A percentile compares a stretch with the other conserved stretches of the same genome.
Conservation (phyloP, 805 yeast genomes). For the Myxozyma neotropica region DNA sequence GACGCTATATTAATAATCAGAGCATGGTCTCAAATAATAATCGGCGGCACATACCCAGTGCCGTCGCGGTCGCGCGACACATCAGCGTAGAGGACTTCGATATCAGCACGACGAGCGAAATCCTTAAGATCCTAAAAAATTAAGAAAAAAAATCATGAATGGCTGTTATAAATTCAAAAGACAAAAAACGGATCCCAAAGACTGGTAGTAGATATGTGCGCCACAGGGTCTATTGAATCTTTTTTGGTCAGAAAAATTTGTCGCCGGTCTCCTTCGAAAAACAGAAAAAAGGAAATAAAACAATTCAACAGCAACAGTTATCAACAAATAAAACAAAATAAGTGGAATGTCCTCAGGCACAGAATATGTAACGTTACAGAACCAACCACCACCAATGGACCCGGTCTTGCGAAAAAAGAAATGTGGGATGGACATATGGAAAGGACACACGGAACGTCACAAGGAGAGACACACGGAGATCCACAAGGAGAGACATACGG, state of each 20-base stretch:
- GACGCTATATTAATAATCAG: slow-evolving; percentile 26
- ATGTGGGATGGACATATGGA: background rate
- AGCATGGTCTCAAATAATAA: background rate
- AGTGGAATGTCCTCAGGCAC: background rate
- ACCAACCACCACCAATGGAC: background rate
- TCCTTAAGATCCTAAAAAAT: slow-evolving; percentile 65
- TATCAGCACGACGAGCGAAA: slow-evolving; percentile 64
- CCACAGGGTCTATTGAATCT: background rate
- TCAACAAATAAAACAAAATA: background rate
- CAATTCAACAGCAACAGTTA: background rate
- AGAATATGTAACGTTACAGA: background rate
- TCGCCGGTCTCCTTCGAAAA: slow-evolving; percentile 1
- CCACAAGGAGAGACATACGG: background rate
- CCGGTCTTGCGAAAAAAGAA: no score
- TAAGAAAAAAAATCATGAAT: background rate
- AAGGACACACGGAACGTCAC: background rate
- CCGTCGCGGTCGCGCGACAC: slow-evolving; percentile 44
- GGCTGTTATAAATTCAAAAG: background rate
- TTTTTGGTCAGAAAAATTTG: background rate
- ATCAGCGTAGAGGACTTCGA: slow-evolving; percentile 45
- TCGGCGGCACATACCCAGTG: slow-evolving; percentile 37
- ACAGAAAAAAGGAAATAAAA: background rate
- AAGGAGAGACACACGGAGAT: background rate
- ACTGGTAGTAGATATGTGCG: background rate
- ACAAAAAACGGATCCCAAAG: background rate